Evolutionary conservation across 1,284 basidiomycete species (phyloP), one percentile per base, ranked within the genome.

Genomic region (Cerrena zonata): DNA sequence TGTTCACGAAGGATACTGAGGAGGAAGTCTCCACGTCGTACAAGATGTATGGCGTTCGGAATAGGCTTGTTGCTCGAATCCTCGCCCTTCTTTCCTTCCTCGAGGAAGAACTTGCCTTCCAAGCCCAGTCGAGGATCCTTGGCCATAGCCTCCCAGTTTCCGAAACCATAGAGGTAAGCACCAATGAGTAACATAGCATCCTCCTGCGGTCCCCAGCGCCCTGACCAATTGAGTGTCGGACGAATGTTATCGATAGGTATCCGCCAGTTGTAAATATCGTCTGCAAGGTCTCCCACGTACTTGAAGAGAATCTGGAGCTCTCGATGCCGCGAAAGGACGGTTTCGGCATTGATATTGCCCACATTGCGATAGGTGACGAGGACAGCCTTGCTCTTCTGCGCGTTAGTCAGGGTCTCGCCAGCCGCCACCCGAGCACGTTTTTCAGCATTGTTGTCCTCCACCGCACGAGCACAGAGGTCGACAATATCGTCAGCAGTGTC

Each of bases 281-380:
- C 80, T 42, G 65, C 61, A 38, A 88, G 67, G 24, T 83, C 79
- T 53, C 78, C 80, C 55, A 95, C 79, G 58, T 91, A 84, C 63
- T 89, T 85, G 68, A 86, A 91, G 27, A 99, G 76, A 38, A 97
- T 89, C 53, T 86, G 87, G 49, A 99, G 81, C 66, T 97, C 94
- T 47, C 89, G 86, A 67, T 91, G 79, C 34, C 96, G 84, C 18
- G 90, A 91, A 47, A 97, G 79, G 37, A 97, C 89, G 0, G 96
- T 99, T 68, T 98, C 95, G 18, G 96, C 96, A 65, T 99, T 99
- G 76, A 99, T 93, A 61, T 91, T 92, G 51, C 86, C 79, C 50
- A 98, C 92, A 49, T 86, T 87, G 53, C 89, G 84, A 75, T 88
- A 97, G 13, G 86, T 85, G 58, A 98, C 89, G 38, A 98, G 79